phyloP scores from a whole-genome alignment of 1,139 yeast genomes.

The Arxiozyma heterogenica region DNA sequence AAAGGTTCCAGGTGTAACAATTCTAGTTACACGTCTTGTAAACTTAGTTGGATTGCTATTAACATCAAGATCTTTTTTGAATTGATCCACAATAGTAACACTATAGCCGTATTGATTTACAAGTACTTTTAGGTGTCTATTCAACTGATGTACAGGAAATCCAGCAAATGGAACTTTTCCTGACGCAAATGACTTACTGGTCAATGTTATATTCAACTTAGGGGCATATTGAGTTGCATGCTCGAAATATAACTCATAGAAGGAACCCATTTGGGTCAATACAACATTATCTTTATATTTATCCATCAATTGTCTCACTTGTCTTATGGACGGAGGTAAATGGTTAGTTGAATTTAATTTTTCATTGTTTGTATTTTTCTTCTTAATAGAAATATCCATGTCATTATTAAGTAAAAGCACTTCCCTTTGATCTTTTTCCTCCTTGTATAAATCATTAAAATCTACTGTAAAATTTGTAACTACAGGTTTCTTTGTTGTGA shows the following conservation, averaged over 20 bases:
- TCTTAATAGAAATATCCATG: neutral
- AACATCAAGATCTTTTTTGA: conserved; percentile 18
- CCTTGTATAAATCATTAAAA: neutral
- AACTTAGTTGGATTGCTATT: conserved; percentile 35
- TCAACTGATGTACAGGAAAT: conserved; percentile 66
- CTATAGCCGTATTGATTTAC: conserved; percentile 60
- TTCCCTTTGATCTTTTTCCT: neutral
- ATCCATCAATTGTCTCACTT: conserved; percentile 39
- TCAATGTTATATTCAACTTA: conserved; percentile 53
- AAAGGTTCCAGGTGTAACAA: conserved; percentile 88
- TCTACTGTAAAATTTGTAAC: neutral
- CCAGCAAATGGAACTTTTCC: conserved; percentile 79
- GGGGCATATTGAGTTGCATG: conserved; percentile 75
- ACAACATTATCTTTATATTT: conserved; percentile 61
- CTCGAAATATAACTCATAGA: conserved; percentile 81
- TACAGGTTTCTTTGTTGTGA: neutral
- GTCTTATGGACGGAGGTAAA: conserved; percentile 27
- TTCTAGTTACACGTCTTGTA: conserved; percentile 64
- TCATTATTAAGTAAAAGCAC: neutral
- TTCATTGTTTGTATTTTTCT: neutral
- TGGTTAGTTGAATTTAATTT: neutral
- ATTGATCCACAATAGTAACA: conserved; percentile 79
- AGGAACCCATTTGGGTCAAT: conserved; percentile 81
- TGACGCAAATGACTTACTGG: conserved; percentile 39
- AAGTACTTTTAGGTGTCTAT: conserved; percentile 61